Evolutionary conservation across 768 basidiomycete genomes (phyloP).

Genomic region (Lenzites betulinus): DNA sequence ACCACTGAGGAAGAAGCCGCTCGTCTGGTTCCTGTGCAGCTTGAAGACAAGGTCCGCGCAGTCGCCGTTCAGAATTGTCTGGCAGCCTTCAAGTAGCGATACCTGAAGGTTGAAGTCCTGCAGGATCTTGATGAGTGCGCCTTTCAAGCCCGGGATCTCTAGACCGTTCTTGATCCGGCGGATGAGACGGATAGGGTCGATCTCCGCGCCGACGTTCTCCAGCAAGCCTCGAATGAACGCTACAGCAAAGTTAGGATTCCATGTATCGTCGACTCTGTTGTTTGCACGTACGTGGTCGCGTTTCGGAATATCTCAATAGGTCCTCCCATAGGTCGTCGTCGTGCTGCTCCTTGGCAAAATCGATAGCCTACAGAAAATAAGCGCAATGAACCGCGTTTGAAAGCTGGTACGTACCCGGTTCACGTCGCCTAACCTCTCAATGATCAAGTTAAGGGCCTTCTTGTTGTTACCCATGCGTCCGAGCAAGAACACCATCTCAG

Average conservation of each 20-base stretch:
- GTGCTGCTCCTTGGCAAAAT: conserved; percentile 96
- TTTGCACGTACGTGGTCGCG: conserved; percentile 76
- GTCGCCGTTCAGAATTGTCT: conserved; percentile 83
- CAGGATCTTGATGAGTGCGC: conserved; percentile 93
- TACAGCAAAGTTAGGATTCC: conserved; percentile 29
- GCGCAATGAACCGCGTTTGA: background rate
- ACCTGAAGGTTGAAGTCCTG: conserved; percentile 96
- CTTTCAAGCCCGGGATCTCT: conserved; percentile 94
- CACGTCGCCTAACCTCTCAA: conserved; percentile 92
- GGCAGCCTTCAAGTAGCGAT: conserved; percentile 90
- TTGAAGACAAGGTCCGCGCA: conserved; percentile 67
- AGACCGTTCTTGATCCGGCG: conserved; percentile 94
- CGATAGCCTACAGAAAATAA: conserved; percentile 70
- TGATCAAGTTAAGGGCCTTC: conserved; percentile 90
- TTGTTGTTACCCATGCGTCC: conserved; percentile 99
- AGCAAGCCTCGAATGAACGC: conserved; percentile 94
- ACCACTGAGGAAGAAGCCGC: conserved; percentile 80
- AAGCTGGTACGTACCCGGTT: conserved; percentile 59
- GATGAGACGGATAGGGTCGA: conserved; percentile 92
- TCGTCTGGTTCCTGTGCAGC: conserved; percentile 75
- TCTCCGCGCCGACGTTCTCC: conserved; percentile 95
- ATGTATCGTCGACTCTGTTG: background rate
- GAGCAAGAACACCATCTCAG: conserved; percentile 96
- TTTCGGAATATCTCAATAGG: conserved; percentile 91
- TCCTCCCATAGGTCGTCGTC: conserved; percentile 99